Percentiles rank a stretch among this genome's conserved stretches.
Evolutionary conservation across 1,139 yeast species (phyloP).

Genomic region (Saccharomyces hybrid): DNA sequence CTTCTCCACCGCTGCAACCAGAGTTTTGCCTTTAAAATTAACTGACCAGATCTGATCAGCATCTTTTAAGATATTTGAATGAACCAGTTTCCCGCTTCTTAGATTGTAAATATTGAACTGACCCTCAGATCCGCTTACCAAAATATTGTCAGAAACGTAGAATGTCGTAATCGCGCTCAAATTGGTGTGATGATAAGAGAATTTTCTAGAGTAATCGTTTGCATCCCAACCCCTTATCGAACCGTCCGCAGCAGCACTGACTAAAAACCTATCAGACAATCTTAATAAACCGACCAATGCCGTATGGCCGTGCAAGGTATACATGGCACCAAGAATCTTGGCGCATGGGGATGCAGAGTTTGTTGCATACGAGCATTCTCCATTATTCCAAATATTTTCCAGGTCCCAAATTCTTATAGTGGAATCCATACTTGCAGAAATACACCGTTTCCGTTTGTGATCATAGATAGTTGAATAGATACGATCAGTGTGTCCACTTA

Average conservation of each 20-base stretch:
- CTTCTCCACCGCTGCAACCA: constrained; percentile 85
- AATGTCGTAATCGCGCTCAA: constrained; percentile 70
- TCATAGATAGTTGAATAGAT: constrained; percentile 86
- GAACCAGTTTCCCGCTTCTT: constrained; percentile 63
- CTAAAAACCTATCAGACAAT: constrained; percentile 69
- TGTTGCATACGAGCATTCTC: constrained; percentile 23
- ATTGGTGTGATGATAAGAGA: constrained; percentile 77
- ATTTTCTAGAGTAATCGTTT: constrained; percentile 56
- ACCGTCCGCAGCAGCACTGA: constrained; percentile 94
- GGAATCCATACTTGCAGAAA: constrained; percentile 89
- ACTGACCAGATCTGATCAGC: constrained; percentile 95
- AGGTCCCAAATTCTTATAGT: constrained; percentile 88
- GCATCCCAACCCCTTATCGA: constrained; percentile 93
- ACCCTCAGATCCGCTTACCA: constrained; percentile 84
- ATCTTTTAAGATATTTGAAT: constrained; percentile 63
- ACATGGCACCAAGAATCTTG: constrained; percentile 27
- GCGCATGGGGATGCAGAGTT: constrained; percentile 23
- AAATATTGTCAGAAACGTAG: constrained; percentile 76
- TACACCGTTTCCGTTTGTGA: constrained; percentile 65
- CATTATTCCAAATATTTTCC: constrained; percentile 34
- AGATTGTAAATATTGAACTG: constrained; percentile 82
- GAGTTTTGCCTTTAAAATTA: constrained; percentile 70
- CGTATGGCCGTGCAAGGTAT: constrained; percentile 62
- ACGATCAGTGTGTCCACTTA: constrained; percentile 78
- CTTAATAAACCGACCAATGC: constrained; percentile 84